Percentiles rank a stretch among this genome's conserved stretches.
Evolutionary conservation across 352 stramenopile genomes (phyloP).

Genomic region (Blastocystis sp.): DNA sequence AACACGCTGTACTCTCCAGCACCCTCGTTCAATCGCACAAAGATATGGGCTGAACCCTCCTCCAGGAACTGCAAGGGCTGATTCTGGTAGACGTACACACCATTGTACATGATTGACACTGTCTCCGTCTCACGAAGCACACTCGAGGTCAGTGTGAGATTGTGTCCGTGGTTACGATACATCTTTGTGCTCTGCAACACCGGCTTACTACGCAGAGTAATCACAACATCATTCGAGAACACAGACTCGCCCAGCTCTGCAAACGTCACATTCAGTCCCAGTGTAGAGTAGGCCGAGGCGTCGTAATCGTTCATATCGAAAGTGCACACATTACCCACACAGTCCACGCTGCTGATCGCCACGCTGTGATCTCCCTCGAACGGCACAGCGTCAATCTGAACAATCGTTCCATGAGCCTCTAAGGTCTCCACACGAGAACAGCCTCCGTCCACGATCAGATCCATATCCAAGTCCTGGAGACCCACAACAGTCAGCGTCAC

Average conservation of each 20-base stretch:
- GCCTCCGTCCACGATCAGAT: neutral
- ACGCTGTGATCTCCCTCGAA: neutral
- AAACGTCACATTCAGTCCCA: slow-evolving; percentile 22
- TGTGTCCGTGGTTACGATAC: slow-evolving; percentile 7
- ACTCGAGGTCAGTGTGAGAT: neutral
- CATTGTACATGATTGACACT: neutral
- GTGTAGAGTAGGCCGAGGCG: neutral
- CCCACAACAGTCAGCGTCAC: slow-evolving; percentile 15
- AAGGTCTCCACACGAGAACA: neutral
- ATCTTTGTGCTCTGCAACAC: neutral
- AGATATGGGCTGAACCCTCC: neutral
- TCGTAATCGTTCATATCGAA: neutral
- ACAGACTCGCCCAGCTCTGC: neutral
- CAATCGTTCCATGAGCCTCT: neutral
- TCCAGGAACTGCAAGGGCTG: neutral
- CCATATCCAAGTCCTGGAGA: neutral
- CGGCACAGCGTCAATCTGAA: neutral
- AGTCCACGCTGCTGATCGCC: neutral
- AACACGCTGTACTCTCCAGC: neutral
- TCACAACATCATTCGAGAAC: neutral
- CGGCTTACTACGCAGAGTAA: neutral
- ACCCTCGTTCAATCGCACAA: neutral
- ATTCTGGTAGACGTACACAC: neutral
- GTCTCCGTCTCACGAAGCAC: neutral
- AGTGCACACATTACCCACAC: neutral